A percentile compares a stretch with the other conserved stretches of the same genome.
Evolutionary conservation across 2,329 filamentous ascomycete genomes (phyloP).

Genomic region (Pseudogymnoascus sp.): DNA sequence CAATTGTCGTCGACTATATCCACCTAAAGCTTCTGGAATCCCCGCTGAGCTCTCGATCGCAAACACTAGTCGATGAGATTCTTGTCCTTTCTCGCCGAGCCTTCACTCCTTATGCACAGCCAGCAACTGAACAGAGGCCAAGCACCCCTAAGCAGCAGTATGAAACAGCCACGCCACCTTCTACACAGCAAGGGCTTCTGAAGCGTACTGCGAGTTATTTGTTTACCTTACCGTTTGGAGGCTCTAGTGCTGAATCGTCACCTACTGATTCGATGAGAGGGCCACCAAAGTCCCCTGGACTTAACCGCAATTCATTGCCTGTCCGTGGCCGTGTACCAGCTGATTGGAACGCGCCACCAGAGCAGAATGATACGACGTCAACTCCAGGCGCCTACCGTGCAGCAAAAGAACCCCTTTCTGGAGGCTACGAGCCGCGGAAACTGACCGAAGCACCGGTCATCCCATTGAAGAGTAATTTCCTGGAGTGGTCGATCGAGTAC

Average conservation of each 20-base stretch:
- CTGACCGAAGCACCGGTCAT: slow-evolving; percentile 53
- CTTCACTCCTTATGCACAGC: slow-evolving; percentile 31
- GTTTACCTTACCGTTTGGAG: slow-evolving; percentile 48
- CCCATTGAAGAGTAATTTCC: slow-evolving; percentile 74
- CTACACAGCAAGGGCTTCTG: slow-evolving; percentile 50
- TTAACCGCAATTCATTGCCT: slow-evolving; percentile 23
- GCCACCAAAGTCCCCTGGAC: slow-evolving; percentile 22
- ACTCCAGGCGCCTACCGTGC: slow-evolving; percentile 66
- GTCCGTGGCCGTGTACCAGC: slow-evolving; percentile 40
- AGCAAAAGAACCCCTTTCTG: slow-evolving; percentile 71
- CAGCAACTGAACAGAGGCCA: slow-evolving; percentile 21
- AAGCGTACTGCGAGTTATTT: slow-evolving; percentile 58
- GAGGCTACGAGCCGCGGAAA: slow-evolving; percentile 60
- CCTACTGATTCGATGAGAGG: slow-evolving; percentile 20
- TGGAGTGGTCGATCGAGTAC: slow-evolving; percentile 96
- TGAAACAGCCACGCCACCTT: slow-evolving; percentile 31
- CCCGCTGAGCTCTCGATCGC: slow-evolving; percentile 62
- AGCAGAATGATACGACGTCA: slow-evolving; percentile 64
- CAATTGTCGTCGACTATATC: slow-evolving; percentile 78
- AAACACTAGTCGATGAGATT: slow-evolving; percentile 69
- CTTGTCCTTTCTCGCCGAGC: slow-evolving; percentile 43
- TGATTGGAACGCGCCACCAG: slow-evolving; percentile 59
- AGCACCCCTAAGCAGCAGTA: slow-evolving; percentile 26
- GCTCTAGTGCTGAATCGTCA: slow-evolving; percentile 22
- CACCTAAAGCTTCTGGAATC: slow-evolving; percentile 73